Evolutionary conservation across 2,329 filamentous ascomycete species (phyloP).

Genomic region (Coleophoma eucalyptorum): DNA sequence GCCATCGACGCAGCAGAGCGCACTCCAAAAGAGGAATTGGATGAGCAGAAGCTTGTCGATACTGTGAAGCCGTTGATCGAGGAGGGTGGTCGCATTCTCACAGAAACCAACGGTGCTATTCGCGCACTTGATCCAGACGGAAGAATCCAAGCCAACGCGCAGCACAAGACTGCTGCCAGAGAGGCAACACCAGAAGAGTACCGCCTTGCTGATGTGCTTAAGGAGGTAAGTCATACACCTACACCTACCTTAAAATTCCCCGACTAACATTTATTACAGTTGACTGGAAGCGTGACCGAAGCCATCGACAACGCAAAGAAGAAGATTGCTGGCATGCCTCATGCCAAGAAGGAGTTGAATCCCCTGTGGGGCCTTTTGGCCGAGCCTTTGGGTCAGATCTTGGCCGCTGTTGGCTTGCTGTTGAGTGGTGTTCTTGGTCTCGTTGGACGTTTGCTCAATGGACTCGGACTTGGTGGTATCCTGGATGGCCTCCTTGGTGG

Average conservation of each 20-base stretch:
- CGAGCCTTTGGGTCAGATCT: constrained; percentile 88
- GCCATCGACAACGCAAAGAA: constrained; percentile 86
- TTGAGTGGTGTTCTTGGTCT: constrained; percentile 80
- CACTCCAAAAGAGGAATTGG: constrained; percentile 79
- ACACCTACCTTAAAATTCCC: not conserved
- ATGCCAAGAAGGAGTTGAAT: constrained; percentile 92
- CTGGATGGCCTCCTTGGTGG: constrained; percentile 77
- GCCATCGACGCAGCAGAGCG: constrained; percentile 77
- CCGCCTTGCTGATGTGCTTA: constrained; percentile 77
- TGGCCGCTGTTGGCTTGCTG: constrained; percentile 81
- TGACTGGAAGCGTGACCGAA: constrained; percentile 75
- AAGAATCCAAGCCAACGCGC: constrained; percentile 78
- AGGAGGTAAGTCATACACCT: constrained; percentile 51
- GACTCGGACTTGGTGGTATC: constrained; percentile 76
- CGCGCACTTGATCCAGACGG: constrained; percentile 88
- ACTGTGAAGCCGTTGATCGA: constrained; percentile 86
- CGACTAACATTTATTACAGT: constrained; percentile 29
- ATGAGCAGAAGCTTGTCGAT: constrained; percentile 85
- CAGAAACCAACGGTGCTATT: constrained; percentile 82
- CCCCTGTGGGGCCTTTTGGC: constrained; percentile 76
- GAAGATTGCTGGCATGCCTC: constrained; percentile 86
- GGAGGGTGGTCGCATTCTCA: constrained; percentile 75
- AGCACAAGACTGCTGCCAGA: constrained; percentile 70
- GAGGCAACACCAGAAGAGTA: constrained; percentile 83
- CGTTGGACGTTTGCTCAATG: constrained; percentile 70